Evolutionary conservation across 345 rosid species (phyloP).

Genomic region (Xanthoceras sorbifolium): DNA sequence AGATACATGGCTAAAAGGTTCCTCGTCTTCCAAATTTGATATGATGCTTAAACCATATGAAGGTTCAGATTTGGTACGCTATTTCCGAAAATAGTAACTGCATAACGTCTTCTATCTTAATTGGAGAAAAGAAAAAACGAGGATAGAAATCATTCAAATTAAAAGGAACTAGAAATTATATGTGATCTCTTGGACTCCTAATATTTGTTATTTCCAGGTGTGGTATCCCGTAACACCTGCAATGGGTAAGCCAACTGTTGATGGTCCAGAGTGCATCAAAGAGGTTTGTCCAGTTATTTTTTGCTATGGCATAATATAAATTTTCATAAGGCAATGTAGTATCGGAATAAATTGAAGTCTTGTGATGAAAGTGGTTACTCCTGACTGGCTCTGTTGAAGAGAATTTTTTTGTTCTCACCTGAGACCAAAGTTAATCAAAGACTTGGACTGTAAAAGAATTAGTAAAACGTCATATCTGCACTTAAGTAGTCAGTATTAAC

Average conservation of each 20-base stretch:
- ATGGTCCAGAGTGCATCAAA: constrained; percentile 89
- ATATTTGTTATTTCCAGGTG: constrained; percentile 41
- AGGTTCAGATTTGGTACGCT: constrained; percentile 68
- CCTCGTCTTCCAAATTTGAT: constrained; percentile 47
- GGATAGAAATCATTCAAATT: background rate
- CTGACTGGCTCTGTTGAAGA: background rate
- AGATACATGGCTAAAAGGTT: constrained; percentile 69
- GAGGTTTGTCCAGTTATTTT: constrained; percentile 46
- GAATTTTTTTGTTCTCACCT: background rate
- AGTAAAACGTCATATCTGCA: background rate
- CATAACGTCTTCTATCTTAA: background rate
- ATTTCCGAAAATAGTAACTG: constrained; percentile 8
- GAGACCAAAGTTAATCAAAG: background rate
- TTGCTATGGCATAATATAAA: background rate
- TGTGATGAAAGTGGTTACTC: background rate
- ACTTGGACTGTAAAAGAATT: background rate
- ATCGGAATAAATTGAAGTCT: background rate
- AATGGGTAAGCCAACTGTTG: constrained; percentile 75
- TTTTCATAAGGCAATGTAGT: background rate
- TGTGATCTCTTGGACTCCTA: background rate
- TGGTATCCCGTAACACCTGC: constrained; percentile 90
- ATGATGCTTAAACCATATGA: constrained; percentile 69
- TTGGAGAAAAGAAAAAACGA: too few relatives aligned
- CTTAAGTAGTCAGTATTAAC: background rate
- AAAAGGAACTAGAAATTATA: background rate